phyloP scores from a whole-genome alignment of 1,284 basidiomycete genomes.

The Hymenochaete sp. region DNA sequence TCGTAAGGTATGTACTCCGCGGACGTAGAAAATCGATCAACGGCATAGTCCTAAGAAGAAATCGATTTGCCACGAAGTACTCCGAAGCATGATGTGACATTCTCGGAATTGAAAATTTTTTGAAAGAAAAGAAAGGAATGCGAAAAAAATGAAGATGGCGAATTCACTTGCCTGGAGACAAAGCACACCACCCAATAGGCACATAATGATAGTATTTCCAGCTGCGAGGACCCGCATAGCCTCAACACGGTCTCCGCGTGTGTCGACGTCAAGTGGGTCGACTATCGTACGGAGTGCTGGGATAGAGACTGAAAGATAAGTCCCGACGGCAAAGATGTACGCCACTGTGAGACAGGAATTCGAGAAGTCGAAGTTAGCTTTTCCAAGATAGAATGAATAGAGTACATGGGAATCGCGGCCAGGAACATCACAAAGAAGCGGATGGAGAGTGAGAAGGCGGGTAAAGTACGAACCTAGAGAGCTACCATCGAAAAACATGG shows the following conservation, averaged over 20 bases:
- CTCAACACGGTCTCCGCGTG: conserved; percentile 57
- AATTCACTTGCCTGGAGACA: conserved; percentile 54
- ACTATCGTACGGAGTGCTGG: conserved; percentile 68
- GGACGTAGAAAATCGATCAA: no score
- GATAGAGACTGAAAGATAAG: conserved; percentile 76
- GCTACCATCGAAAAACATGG: conserved; percentile 86
- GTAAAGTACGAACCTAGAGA: conserved; percentile 51
- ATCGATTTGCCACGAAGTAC: not conserved
- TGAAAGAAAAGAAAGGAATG: conserved; percentile 9
- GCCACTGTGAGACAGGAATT: conserved; percentile 43
- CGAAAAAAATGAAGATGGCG: conserved; percentile 8
- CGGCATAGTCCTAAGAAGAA: no score
- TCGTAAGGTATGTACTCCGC: not conserved
- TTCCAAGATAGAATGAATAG: not conserved
- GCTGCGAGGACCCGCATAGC: conserved; percentile 75
- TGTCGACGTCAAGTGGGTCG: conserved; percentile 47
- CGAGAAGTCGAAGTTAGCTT: not conserved
- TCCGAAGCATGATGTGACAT: no score
- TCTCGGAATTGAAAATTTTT: conserved; percentile 3
- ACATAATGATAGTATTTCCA: conserved; percentile 74
- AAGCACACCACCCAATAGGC: conserved; percentile 56
- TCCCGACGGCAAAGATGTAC: conserved; percentile 64
- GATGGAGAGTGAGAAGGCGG: not conserved
- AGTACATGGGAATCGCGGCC: not conserved
- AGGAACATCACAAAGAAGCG: conserved; percentile 7